Conservation (phyloP, 2,329 filamentous ascomycete genomes). For the Aureobasidium sp. region DNA sequence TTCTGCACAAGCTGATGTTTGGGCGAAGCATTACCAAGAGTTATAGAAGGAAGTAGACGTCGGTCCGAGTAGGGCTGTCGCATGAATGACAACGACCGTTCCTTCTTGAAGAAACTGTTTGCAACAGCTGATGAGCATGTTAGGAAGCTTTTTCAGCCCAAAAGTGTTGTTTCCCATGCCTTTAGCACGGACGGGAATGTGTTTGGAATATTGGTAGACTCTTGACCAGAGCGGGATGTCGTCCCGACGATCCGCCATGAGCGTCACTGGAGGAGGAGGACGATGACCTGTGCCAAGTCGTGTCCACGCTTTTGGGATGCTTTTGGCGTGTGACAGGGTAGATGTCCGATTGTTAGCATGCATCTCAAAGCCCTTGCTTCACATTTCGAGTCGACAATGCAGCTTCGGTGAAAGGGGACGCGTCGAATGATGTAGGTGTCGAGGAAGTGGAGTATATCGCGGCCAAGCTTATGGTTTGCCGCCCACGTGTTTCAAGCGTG, state of each 20-base stretch:
- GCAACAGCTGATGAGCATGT: neutral
- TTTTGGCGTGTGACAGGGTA: neutral
- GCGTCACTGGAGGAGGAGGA: neutral
- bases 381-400: neutral
- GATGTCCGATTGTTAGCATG: neutral
- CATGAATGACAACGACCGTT: neutral
- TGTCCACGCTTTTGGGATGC: neutral
- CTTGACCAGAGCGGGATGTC: neutral
- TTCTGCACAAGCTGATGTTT: neutral
- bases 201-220: neutral
- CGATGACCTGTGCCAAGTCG: neutral
- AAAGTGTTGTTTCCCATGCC: neutral
- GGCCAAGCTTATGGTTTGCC: neutral
- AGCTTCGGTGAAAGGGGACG: neutral
- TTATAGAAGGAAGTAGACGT: neutral
- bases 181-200: neutral
- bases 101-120: neutral
- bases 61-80: neutral
- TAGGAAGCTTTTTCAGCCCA: neutral
- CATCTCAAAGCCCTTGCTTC: neutral
- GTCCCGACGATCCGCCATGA: neutral
- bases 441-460: neutral
- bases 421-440: neutral
- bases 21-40: conserved; percentile 1
- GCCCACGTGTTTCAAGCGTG: neutral